phyloP scores from a whole-genome alignment of 108 stramenopile species.

The Chaetoceros muelleri region DNA sequence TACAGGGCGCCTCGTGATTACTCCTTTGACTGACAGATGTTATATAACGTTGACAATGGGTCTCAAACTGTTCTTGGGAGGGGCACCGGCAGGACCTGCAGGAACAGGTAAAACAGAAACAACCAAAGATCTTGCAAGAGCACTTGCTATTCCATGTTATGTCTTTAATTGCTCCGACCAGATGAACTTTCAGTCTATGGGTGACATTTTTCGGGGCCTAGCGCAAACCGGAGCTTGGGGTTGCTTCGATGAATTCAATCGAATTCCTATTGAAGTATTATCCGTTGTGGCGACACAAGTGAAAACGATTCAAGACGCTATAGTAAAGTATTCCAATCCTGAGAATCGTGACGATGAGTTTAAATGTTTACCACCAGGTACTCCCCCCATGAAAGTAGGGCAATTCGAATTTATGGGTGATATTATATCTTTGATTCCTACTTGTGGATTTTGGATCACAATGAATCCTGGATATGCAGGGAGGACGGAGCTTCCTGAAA shows the following conservation, averaged over 20 bases:
- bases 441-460: slow-evolving; percentile 86
- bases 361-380: slow-evolving; percentile 66
- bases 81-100: slow-evolving; percentile 90
- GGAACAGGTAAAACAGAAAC: slow-evolving; percentile 90
- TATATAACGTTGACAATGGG: slow-evolving; percentile 91
- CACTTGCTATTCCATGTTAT: slow-evolving; percentile 85
- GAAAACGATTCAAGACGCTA: slow-evolving; percentile 83
- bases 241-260: slow-evolving; percentile 91
- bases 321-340: slow-evolving; percentile 71
- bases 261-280: slow-evolving; percentile 87
- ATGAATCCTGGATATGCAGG: slow-evolving; percentile 93
- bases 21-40: slow-evolving; percentile 86
- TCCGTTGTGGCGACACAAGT: slow-evolving; percentile 90
- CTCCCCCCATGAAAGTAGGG: slow-evolving; percentile 79
- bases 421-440: slow-evolving; percentile 75
- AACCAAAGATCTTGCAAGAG: slow-evolving; percentile 81
- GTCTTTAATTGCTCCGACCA: slow-evolving; percentile 91
- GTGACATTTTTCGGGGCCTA: slow-evolving; percentile 85
- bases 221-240: slow-evolving; percentile 89
- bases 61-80: slow-evolving; percentile 82
- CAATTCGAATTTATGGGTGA: slow-evolving; percentile 84
- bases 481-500: slow-evolving; percentile 84
- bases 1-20: slow-evolving; percentile 83
- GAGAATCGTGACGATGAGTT: slow-evolving; percentile 74
- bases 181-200: slow-evolving; percentile 91